phyloP scores from a whole-genome alignment of 345 rosid species.

The Physaria fendleri region DNA sequence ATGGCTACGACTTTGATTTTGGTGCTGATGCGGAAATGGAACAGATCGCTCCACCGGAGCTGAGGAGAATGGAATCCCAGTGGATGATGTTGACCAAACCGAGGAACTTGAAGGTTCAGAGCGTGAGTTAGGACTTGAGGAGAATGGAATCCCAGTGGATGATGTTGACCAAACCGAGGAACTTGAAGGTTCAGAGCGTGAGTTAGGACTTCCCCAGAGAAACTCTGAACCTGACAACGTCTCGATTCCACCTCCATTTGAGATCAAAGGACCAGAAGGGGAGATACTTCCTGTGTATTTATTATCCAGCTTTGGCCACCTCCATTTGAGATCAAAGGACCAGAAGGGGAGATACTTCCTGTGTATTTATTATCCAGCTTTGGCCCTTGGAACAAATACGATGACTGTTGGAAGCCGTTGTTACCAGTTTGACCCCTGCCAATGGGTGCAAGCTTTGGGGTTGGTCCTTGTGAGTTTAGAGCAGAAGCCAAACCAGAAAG shows the following conservation, averaged over 20 bases:
- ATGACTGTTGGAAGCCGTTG: slow-evolving; percentile 39
- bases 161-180: slow-evolving; percentile 65
- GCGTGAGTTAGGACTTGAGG: slow-evolving; percentile 59
- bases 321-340: slow-evolving; percentile 45
- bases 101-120: slow-evolving; percentile 50
- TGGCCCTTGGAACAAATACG: slow-evolving; percentile 50
- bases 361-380: slow-evolving; percentile 39
- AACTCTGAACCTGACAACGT: slow-evolving; percentile 76
- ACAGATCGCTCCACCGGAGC: slow-evolving; percentile 42
- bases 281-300: slow-evolving; percentile 37
- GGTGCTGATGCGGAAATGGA: slow-evolving; percentile 40
- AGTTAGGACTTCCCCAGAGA: slow-evolving; percentile 86
- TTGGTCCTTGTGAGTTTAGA: slow-evolving; percentile 44
- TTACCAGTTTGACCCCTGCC: slow-evolving; percentile 36
- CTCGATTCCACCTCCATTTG: slow-evolving; percentile 47
- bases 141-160: slow-evolving; percentile 48
- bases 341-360: slow-evolving; percentile 41
- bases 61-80: slow-evolving; percentile 53
- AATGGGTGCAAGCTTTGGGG: slow-evolving; percentile 54
- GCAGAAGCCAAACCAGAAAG: slow-evolving; percentile 66
- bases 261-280: too few species aligned
- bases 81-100: slow-evolving; percentile 57
- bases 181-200: slow-evolving; percentile 47
- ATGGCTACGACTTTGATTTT: slow-evolving; percentile 38
- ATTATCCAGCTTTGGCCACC: too few species aligned